Evolutionary conservation across 176 grass and related monocot genomes (phyloP), one percentile per base, ranked within the genome.

Genomic region (Eleusine coracana): DNA sequence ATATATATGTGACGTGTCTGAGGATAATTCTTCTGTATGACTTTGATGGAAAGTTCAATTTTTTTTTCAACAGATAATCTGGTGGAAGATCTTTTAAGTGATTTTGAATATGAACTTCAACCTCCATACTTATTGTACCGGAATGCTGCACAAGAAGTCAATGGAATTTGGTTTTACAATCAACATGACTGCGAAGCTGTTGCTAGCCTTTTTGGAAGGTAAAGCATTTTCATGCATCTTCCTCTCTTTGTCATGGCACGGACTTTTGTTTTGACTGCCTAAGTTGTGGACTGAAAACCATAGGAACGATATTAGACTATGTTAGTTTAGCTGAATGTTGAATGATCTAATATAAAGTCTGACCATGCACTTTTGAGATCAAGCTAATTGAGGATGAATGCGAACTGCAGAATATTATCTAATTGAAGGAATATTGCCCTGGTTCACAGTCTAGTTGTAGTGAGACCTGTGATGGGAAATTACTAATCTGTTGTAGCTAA

Each of bases 141-240:
- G 25, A 97, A 97, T 93, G 94, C 94, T 49, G 74, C 91, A 69
- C 91, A 97, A 73, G 89, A 97, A 85, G 91, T 91, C 58, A 91
- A 93, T 90, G 94, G 91, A 29, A 91, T 97, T 68, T 97, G 94
- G 94, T 97, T 97, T 89, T 97, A 97, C 80, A 93, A 90, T 27
- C 82, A 92, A 75, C 71, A 86, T 29, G 91, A 97, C 69, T 97
- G 89, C 15, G 86, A 93, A 82, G 87, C 94, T 78, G 86, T 91
- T 80, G 84, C 91, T 0, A 93, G 90, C 77, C 71, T 97, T 71
- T 97, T 97, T 81, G 89, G 75, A 73, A 93, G 94, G 94, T 97
- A 73, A 74, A 28, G 44, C 1, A n/a, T 73, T 31, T 42, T 76
- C 18, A 78, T 82, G 7, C 55, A 45, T 31, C 52, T 20, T 46